phyloP scores from a whole-genome alignment of 108 stramenopile genomes.

The Discostella pseudostelligera region DNA sequence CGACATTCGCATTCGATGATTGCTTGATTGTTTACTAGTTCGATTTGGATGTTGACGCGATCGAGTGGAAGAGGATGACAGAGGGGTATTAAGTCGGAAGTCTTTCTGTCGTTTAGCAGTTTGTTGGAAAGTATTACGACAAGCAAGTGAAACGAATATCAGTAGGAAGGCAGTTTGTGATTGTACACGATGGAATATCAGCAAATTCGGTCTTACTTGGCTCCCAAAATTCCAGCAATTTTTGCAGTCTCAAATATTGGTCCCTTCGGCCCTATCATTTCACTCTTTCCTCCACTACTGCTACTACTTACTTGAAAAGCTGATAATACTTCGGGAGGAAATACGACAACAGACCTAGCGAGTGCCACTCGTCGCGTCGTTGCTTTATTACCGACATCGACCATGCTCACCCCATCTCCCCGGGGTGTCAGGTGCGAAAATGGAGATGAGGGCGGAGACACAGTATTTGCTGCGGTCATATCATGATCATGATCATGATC shows the following conservation, averaged over 20 bases:
- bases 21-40: slow-evolving; percentile 44
- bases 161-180: not conserved
- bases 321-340: slow-evolving; percentile 60
- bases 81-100: slow-evolving; percentile 80
- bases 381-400: slow-evolving; percentile 75
- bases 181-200: too few species aligned
- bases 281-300: slow-evolving; percentile 11
- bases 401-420: slow-evolving; percentile 63
- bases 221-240: slow-evolving; percentile 85
- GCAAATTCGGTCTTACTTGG: slow-evolving; percentile 52
- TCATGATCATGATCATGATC: not conserved
- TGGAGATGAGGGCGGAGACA: not conserved
- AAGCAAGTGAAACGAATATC: not conserved
- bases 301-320: slow-evolving; percentile 41
- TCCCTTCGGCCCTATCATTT: slow-evolving; percentile 83
- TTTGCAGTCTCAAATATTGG: slow-evolving; percentile 83
- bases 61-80: slow-evolving; percentile 85
- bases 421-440: slow-evolving; percentile 66
- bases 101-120: slow-evolving; percentile 44
- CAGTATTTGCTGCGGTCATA: not conserved
- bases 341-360: slow-evolving; percentile 65
- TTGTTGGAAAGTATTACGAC: not conserved
- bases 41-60: slow-evolving; percentile 69
- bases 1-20: slow-evolving; percentile 77
- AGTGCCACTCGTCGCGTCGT: slow-evolving; percentile 58